Conservation (phyloP, 2,329 filamentous ascomycete genomes). For the Macrophomina phaseolina region DNA sequence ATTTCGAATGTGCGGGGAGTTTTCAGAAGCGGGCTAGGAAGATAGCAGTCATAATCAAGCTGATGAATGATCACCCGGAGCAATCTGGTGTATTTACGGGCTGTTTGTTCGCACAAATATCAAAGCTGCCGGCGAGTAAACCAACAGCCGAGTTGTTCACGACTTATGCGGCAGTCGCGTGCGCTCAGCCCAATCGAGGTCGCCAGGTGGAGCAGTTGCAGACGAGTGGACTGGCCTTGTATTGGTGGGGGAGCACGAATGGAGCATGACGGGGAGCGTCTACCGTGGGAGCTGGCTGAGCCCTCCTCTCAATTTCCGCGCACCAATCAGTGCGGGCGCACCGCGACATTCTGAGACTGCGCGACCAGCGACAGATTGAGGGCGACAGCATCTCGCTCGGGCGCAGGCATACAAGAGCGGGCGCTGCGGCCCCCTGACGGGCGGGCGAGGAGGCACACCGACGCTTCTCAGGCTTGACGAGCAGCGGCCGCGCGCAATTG, state of each 20-base stretch:
- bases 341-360: slow-evolving; percentile 6
- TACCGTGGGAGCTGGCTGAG: background rate
- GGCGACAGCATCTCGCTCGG: background rate
- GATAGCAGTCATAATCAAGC: slow-evolving; percentile 24
- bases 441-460: slow-evolving; percentile 18
- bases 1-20: slow-evolving; percentile 16
- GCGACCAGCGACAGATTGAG: slow-evolving; percentile 2
- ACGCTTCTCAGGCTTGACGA: slow-evolving; percentile 16
- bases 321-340: slow-evolving; percentile 17
- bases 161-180: background rate
- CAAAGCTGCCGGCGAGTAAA: background rate
- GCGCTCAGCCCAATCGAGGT: background rate
- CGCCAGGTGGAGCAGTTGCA: background rate
- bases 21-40: slow-evolving; percentile 1
- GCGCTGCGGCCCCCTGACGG: slow-evolving; percentile 15
- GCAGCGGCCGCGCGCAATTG: slow-evolving; percentile 15
- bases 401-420: slow-evolving; percentile 7
- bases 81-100: background rate
- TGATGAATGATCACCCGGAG: slow-evolving; percentile 2
- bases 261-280: slow-evolving; percentile 8
- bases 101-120: background rate
- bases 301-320: slow-evolving; percentile 15
- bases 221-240: background rate
- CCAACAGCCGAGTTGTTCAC: background rate
- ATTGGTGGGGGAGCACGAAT: slow-evolving; percentile 7